phyloP scores from a whole-genome alignment of 1,139 yeast species.

The Saccharomyces hybrid region DNA sequence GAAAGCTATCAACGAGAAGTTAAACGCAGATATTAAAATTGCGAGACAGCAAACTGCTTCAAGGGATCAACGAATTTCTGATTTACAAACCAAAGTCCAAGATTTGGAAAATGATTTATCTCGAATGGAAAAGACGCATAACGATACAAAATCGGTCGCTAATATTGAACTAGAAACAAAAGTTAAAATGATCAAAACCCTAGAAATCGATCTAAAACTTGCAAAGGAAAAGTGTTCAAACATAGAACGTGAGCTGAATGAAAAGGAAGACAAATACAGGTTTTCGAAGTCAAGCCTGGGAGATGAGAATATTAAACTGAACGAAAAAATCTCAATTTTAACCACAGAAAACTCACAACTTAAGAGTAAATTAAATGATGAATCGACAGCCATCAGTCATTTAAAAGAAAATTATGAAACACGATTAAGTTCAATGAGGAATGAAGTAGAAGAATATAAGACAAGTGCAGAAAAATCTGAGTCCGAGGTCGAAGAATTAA shows the following conservation, averaged over 20 bases:
- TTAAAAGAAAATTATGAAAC: background rate
- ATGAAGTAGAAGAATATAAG: slow-evolving; percentile 8
- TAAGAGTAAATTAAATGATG: background rate
- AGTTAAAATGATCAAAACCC: background rate
- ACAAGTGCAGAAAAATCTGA: background rate
- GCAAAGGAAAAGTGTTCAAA: slow-evolving; percentile 7
- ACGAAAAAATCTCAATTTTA: slow-evolving; percentile 10
- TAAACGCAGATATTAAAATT: background rate
- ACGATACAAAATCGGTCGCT: background rate
- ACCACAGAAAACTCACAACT: slow-evolving; percentile 5
- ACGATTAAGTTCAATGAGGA: slow-evolving; percentile 1
- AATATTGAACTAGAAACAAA: background rate
- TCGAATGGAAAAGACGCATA: background rate
- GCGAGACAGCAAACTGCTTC: background rate
- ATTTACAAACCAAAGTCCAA: background rate
- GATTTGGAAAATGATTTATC: background rate
- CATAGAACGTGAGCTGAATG: slow-evolving; percentile 30
- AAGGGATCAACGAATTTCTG: background rate
- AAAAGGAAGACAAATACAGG: slow-evolving; percentile 13
- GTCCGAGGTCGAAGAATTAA: slow-evolving; percentile 5
- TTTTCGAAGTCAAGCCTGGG: slow-evolving; percentile 13
- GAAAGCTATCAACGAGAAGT: background rate
- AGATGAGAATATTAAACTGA: slow-evolving; percentile 12
- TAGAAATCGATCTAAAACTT: background rate
- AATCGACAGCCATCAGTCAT: background rate